Evolutionary conservation across 257 asterid species (phyloP), one percentile per base, ranked within the genome.

Genomic region (Scutellaria baicalensis): DNA sequence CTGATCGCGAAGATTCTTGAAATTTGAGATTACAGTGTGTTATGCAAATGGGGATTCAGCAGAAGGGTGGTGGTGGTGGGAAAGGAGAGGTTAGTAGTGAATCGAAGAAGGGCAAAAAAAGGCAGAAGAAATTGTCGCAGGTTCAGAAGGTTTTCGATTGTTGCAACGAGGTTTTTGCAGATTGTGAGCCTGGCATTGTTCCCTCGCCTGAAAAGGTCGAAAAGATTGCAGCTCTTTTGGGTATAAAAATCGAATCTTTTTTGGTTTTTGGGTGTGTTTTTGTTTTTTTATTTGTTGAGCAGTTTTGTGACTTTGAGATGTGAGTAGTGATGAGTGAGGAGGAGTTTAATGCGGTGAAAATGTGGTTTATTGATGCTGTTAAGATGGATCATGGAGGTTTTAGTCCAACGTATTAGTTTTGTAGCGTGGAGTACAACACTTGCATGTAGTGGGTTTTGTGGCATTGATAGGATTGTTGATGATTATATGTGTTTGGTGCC

Each of bases 101-200:
- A 31, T 82, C 92, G 54, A 82, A 58, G 84, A 82, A 80, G 65
- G 77, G 75, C 33, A 79, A 74, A 73, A 69, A 83, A 57, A 78
- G 79, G 75, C 86, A 60, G 70, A 84, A 68, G 84, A 86, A 73
- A 64, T 3, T 55, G 13, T 36, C 82, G 1, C 75, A 74, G 39
- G 89, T 90, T 77, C 97, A 93, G 74, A 82, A 35, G 78, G 92
- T 93, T 3, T 90, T 88, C 66, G 88, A 88, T 0, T 82, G 86
- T 73, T 90, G 98, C 75, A 78, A 71, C 68, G 84, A 90, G 18
- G 92, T 86, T 1, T 93, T 90, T 81, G 93, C 85, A 2, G 90
- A 83, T 81, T 88, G 89, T 75, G 92, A 86, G 5, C 95, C 96
- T n/a, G 96, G 82, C 70, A 72, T 88, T 73, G 89, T 92, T 18